Conservation (phyloP, 306 rosid genomes). For the Alnus glutinosa region DNA sequence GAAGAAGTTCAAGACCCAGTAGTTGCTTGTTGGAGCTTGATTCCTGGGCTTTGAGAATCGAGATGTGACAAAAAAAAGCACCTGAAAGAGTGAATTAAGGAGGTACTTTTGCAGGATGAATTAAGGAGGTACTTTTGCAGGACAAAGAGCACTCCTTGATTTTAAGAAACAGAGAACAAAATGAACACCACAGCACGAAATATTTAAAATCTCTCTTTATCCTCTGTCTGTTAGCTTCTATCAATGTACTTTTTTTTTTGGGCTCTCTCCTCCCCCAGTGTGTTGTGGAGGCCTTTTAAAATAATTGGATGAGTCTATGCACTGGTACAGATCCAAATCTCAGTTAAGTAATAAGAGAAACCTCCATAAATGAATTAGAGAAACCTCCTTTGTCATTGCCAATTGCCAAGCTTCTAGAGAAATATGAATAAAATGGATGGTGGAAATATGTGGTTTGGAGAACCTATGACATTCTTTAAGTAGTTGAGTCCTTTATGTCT, state of each 20-base stretch:
- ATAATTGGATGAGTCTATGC: not conserved
- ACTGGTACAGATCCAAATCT: not conserved
- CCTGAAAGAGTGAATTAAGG: conserved; percentile 28
- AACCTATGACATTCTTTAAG: too few species aligned
- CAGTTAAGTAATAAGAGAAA: too few species aligned
- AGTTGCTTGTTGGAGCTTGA: conserved; percentile 13
- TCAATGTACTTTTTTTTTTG: not conserved
- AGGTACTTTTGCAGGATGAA: too few species aligned
- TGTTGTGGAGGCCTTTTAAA: not conserved
- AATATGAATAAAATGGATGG: too few species aligned
- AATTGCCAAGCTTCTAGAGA: not conserved
- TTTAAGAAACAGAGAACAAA: conserved; percentile 3
- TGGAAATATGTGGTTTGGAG: too few species aligned
- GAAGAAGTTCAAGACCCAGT: not conserved
- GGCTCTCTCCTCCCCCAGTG: not conserved
- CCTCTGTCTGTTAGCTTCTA: not conserved
- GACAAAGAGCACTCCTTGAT: conserved; percentile 1
- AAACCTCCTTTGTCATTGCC: not conserved
- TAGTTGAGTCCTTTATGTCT: too few species aligned
- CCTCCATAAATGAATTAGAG: too few species aligned
- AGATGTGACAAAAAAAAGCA: conserved; percentile 49
- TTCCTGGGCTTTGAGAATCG: conserved; percentile 30
- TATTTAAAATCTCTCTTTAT: not conserved
- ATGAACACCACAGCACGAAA: conserved; percentile 10
- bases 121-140: conserved; percentile 6